Evolutionary conservation across 805 yeast genomes (phyloP).

Genomic region (Kuraishia molischiana): DNA sequence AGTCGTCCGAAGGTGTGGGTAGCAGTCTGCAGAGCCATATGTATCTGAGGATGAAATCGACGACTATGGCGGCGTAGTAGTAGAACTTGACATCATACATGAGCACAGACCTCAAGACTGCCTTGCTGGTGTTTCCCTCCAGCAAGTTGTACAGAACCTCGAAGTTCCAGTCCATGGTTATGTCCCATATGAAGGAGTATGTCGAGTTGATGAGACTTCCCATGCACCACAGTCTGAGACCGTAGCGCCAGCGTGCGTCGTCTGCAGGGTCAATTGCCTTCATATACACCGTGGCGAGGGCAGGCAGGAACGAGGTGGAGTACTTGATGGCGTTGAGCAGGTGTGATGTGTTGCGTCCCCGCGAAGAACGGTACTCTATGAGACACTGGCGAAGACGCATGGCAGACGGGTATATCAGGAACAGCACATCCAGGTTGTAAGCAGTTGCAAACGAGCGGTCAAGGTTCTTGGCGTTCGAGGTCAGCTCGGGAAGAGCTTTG

Average conservation of each 20-base stretch:
- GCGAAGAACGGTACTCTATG: constrained; percentile 47
- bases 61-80: constrained; percentile 46
- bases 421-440: constrained; percentile 19
- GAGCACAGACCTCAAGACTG: constrained; percentile 18
- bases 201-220: constrained; percentile 51
- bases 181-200: constrained; percentile 85
- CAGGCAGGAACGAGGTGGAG: constrained; percentile 47
- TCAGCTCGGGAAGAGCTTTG: constrained; percentile 21
- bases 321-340: constrained; percentile 71
- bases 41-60: constrained; percentile 63
- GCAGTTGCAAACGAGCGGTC: constrained; percentile 18
- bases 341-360: constrained; percentile 38
- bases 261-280: constrained; percentile 14
- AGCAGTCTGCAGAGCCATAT: constrained; percentile 62
- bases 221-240: constrained; percentile 32
- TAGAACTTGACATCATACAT: constrained; percentile 19
- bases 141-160: constrained; percentile 33
- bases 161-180: constrained; percentile 82
- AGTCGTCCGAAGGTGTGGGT: constrained; percentile 12
- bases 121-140: constrained; percentile 7
- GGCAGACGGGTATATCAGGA: constrained; percentile 46
- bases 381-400: constrained; percentile 79
- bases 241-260: not conserved
- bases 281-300: constrained; percentile 23
- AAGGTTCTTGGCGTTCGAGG: constrained; percentile 12